Conservation (phyloP, 164 flowering plant species). For the Umbilicus rupestris region DNA sequence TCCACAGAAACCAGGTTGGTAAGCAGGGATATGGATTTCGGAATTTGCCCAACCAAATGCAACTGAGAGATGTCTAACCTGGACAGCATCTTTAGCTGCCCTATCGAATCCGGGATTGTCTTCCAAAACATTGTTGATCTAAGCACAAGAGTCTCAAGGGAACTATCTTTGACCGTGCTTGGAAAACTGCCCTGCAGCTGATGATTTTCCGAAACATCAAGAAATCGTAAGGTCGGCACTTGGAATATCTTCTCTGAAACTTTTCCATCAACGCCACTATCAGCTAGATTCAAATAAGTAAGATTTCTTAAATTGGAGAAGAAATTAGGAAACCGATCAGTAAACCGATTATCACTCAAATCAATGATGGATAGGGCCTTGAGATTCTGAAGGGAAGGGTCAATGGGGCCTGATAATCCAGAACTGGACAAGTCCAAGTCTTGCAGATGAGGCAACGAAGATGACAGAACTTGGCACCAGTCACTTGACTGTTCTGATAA, state of each 20-base stretch:
- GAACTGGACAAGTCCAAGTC: conserved; percentile 9
- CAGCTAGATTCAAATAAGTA: conserved; percentile 13
- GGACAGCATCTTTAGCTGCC: conserved; percentile 15
- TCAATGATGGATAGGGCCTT: conserved; percentile 12
- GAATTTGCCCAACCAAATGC: conserved; percentile 21
- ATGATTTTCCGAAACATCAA: conserved; percentile 18
- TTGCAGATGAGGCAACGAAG: conserved; percentile 11
- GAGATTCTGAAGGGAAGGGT: conserved; percentile 20
- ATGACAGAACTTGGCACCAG: conserved; percentile 15
- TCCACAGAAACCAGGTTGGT: conserved; percentile 16
- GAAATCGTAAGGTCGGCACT: conserved; percentile 15
- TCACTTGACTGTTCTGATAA: conserved; percentile 9
- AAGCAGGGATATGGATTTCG: conserved; percentile 18
- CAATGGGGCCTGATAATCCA: conserved; percentile 20
- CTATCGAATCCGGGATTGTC: conserved; percentile 25
- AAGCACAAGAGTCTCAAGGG: conserved; percentile 18
- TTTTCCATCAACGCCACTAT: conserved; percentile 14
- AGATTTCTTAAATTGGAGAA: conserved; percentile 20
- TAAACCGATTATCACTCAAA: conserved; percentile 14
- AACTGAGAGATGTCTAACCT: conserved; percentile 18
- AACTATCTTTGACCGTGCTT: conserved; percentile 10
- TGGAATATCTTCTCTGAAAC: conserved; percentile 19
- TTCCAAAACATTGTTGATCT: conserved; percentile 19
- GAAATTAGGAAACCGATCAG: conserved; percentile 19
- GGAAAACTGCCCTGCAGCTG: conserved; percentile 18